Conservation (phyloP, 2,329 filamentous ascomycete species). For the Talaromyces sp. region DNA sequence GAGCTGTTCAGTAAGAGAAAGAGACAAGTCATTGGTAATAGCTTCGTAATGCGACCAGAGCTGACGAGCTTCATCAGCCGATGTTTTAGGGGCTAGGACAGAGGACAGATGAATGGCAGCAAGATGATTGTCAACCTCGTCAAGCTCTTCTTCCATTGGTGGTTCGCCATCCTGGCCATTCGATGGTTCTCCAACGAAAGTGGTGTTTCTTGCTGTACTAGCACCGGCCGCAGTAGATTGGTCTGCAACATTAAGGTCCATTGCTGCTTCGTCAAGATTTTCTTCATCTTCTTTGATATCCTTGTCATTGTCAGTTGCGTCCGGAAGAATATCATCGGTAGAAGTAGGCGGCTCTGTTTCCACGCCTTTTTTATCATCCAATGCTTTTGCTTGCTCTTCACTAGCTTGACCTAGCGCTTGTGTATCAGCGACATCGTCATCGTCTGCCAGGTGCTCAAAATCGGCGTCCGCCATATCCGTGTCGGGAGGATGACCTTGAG, state of each 20-base stretch:
- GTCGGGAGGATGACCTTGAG: slow-evolving; percentile 52
- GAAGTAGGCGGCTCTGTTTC: slow-evolving; percentile 58
- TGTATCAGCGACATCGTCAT: slow-evolving; percentile 74
- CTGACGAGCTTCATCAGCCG: slow-evolving; percentile 57
- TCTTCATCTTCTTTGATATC: slow-evolving; percentile 38
- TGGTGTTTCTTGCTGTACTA: slow-evolving; percentile 51
- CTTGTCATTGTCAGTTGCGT: slow-evolving; percentile 37
- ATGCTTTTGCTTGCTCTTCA: slow-evolving; percentile 76
- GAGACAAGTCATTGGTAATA: slow-evolving; percentile 76
- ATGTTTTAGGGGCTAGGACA: slow-evolving; percentile 39
- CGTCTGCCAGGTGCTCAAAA: slow-evolving; percentile 87
- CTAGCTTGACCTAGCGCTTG: slow-evolving; percentile 86
- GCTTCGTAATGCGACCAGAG: slow-evolving; percentile 84
- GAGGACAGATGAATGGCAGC: slow-evolving; percentile 66
- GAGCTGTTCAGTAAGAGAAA: slow-evolving; percentile 87
- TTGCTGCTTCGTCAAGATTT: slow-evolving; percentile 43
- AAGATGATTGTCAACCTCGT: slow-evolving; percentile 52
- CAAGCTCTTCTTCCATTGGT: slow-evolving; percentile 40
- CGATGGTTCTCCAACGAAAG: slow-evolving; percentile 25
- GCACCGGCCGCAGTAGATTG: slow-evolving; percentile 36
- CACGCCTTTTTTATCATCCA: slow-evolving; percentile 86
- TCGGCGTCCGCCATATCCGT: slow-evolving; percentile 74
- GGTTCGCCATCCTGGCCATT: slow-evolving; percentile 29
- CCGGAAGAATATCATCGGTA: slow-evolving; percentile 54
- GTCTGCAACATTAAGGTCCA: slow-evolving; percentile 27